These are phyloP conservation scores for Talaromyces ruber DNA, from an alignment of 495 filamentous ascomycete species.

Conservation along the genomic window DNA sequence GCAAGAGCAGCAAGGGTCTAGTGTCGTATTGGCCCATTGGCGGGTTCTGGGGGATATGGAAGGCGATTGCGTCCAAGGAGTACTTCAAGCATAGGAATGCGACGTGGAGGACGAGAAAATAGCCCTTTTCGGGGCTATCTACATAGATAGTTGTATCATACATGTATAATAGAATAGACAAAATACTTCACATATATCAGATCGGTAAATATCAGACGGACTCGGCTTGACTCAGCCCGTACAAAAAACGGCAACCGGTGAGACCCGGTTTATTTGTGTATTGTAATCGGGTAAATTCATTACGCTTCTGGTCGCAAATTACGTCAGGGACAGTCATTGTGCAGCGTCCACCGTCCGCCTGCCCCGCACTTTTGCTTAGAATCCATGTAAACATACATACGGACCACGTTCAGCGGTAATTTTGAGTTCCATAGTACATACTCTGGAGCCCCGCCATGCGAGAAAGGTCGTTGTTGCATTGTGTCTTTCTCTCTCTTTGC, in stretches of 20 bases:
- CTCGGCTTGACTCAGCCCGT: neutral
- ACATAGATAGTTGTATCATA: neutral
- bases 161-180: neutral
- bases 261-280: no score
- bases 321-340: neutral
- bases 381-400: no score
- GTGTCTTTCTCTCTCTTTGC: neutral
- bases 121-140: no score
- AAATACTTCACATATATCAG: no score
- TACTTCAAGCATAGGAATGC: conserved; percentile 44
- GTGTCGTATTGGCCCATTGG: conserved; percentile 34
- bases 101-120: conserved; percentile 38
- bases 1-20: conserved; percentile 7
- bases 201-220: no score
- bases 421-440: no score
- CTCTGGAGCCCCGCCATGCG: neutral
- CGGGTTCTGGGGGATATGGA: conserved; percentile 46
- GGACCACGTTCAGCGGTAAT: neutral
- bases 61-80: conserved; percentile 45
- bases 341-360: neutral
- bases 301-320: neutral
- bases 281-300: neutral
- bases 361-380: neutral
- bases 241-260: no score
- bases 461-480: neutral